A percentile compares a stretch with the other conserved stretches of the same genome.
phyloP scores from a whole-genome alignment of 164 flowering plant species.

The Buxus sempervirens region DNA sequence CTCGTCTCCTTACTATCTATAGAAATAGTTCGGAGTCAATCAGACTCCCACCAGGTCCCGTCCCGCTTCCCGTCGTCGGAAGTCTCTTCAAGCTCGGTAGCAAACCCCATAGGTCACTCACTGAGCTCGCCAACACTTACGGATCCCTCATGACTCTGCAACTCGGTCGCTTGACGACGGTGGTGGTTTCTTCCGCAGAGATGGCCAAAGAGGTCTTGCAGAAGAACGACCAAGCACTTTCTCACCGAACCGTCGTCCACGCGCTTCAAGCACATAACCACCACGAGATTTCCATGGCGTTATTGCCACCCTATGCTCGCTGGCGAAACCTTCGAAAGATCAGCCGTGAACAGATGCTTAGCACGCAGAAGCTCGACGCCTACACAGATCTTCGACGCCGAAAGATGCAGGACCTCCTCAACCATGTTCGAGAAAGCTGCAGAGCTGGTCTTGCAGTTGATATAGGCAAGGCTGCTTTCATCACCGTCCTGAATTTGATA shows the following conservation, averaged over 20 bases:
- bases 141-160: slow-evolving; percentile 18
- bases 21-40: no score
- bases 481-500: slow-evolving; percentile 25
- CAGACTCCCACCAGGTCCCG: slow-evolving; percentile 19
- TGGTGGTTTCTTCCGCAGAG: slow-evolving; percentile 13
- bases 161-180: slow-evolving; percentile 12
- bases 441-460: slow-evolving; percentile 17
- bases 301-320: slow-evolving; percentile 15
- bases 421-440: slow-evolving; percentile 5
- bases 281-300: slow-evolving; percentile 10
- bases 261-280: slow-evolving; percentile 16
- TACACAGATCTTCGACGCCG: slow-evolving; percentile 15
- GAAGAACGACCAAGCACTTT: slow-evolving; percentile 25
- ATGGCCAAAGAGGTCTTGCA: slow-evolving; percentile 31
- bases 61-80: slow-evolving; percentile 13
- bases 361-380: slow-evolving; percentile 22
- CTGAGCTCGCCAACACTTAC: slow-evolving; percentile 18
- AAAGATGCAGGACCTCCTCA: slow-evolving; percentile 29
- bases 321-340: slow-evolving; percentile 35
- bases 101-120: slow-evolving; percentile 10
- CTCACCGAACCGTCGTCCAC: slow-evolving; percentile 20
- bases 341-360: slow-evolving; percentile 21
- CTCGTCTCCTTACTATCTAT: neutral
- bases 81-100: slow-evolving; percentile 14
- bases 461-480: slow-evolving; percentile 32